Evolutionary conservation across 1,284 basidiomycete species (phyloP).

Genomic region (Leccinum cinnamomeum): DNA sequence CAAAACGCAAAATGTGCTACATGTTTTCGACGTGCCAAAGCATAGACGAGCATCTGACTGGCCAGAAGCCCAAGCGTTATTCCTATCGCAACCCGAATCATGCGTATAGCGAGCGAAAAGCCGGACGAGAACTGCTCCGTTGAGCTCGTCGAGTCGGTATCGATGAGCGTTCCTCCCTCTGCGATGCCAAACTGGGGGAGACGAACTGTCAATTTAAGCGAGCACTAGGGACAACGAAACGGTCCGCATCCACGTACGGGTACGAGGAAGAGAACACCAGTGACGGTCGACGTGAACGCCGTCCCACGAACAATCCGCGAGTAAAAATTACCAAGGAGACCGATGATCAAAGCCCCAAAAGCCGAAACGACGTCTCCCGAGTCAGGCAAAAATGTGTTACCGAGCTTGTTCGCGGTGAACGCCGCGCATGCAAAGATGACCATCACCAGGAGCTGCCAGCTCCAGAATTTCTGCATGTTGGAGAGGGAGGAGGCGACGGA

Average conservation of each 20-base stretch:
- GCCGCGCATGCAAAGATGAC: conserved; percentile 74
- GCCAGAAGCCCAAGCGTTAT: conserved; percentile 83
- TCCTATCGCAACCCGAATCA: conserved; percentile 87
- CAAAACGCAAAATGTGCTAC: conserved; percentile 77
- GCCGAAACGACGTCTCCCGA: conserved; percentile 65
- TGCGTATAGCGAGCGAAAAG: conserved; percentile 66
- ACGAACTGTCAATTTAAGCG: conserved; percentile 2
- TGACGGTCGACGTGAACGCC: conserved; percentile 89
- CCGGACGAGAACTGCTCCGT: conserved; percentile 65
- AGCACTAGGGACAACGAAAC: not conserved
- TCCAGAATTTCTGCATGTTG: conserved; percentile 72
- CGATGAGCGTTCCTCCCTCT: conserved; percentile 79
- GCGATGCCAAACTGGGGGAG: conserved; percentile 72
- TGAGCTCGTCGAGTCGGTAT: conserved; percentile 56
- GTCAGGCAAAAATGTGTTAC: conserved; percentile 49
- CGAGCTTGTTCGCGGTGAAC: conserved; percentile 67
- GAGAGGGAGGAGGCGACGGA: conserved; percentile 75
- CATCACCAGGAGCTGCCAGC: conserved; percentile 75
- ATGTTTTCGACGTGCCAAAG: conserved; percentile 72
- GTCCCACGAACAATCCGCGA: conserved; percentile 76
- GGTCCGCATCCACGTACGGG: conserved; percentile 50
- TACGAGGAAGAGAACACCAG: conserved; percentile 81
- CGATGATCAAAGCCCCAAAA: conserved; percentile 80
- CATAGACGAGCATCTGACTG: conserved; percentile 76
- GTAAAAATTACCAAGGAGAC: conserved; percentile 78